Evolutionary conservation across 179 eudicot genomes (phyloP).

Genomic region (Carnegiea gigantea): DNA sequence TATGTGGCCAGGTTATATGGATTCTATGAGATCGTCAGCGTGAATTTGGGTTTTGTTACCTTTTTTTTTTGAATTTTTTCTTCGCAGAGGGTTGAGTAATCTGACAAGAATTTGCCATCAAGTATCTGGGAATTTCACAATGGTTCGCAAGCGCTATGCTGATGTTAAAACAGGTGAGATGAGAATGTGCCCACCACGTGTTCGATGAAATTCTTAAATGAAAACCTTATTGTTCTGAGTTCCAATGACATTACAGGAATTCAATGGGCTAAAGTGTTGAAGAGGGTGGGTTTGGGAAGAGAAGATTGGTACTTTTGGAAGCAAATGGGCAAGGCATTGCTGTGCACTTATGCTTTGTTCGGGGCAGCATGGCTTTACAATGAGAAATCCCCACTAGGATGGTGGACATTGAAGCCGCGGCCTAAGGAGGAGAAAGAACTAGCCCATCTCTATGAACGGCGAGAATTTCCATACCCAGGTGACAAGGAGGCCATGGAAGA

Average conservation of each 20-base stretch:
- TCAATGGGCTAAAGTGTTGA: constrained; percentile 35
- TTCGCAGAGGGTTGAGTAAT: neutral
- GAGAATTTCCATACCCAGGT: constrained; percentile 85
- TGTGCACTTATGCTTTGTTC: constrained; percentile 72
- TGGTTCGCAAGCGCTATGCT: constrained; percentile 55
- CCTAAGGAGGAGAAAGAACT: constrained; percentile 92
- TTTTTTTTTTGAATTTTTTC: neutral
- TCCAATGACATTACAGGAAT: constrained; percentile 26
- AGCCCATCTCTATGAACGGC: constrained; percentile 78
- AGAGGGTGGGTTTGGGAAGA: constrained; percentile 72
- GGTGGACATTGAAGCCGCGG: constrained; percentile 87
- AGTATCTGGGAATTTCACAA: constrained; percentile 9
- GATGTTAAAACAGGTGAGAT: constrained; percentile 39
- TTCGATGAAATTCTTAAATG: constrained; percentile 45
- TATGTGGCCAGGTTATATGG: neutral
- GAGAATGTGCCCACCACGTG: constrained; percentile 27
- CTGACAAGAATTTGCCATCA: constrained; percentile 2
- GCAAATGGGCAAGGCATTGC: constrained; percentile 73
- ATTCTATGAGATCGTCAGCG: neutral
- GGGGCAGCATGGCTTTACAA: constrained; percentile 81
- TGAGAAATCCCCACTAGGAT: constrained; percentile 89
- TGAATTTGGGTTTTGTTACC: neutral
- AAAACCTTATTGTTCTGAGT: neutral
- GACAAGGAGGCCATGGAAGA: constrained; percentile 92
- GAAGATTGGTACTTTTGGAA: constrained; percentile 85